Percentiles rank a stretch among this genome's conserved stretches.
Conservation (phyloP, 2,329 filamentous ascomycete genomes). For the Calonectria multiphialidica region DNA sequence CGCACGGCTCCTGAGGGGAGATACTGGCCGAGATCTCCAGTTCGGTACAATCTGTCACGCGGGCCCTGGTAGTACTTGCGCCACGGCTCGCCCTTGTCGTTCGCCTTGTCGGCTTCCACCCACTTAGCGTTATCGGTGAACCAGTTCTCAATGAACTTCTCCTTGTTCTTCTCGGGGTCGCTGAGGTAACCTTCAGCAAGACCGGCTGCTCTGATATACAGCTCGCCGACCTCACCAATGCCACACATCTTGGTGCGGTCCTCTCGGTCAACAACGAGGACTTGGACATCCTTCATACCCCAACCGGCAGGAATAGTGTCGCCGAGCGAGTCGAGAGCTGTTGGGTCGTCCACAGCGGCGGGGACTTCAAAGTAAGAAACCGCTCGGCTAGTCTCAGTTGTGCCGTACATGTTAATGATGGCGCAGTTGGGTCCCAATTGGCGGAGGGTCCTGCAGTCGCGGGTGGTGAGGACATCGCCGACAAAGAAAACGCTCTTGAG, state of each 20-base stretch:
- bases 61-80: slow-evolving; percentile 82
- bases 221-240: slow-evolving; percentile 86
- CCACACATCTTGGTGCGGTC: slow-evolving; percentile 77
- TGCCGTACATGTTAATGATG: slow-evolving; percentile 37
- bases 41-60: slow-evolving; percentile 86
- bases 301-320: slow-evolving; percentile 86
- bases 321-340: slow-evolving; percentile 55
- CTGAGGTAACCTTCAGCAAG: slow-evolving; percentile 85
- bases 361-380: slow-evolving; percentile 88
- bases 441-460: slow-evolving; percentile 83
- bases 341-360: slow-evolving; percentile 71
- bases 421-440: slow-evolving; percentile 77
- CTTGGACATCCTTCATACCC: slow-evolving; percentile 91
- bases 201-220: slow-evolving; percentile 85
- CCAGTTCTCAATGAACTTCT: slow-evolving; percentile 89
- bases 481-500: slow-evolving; percentile 86
- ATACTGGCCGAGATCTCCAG: slow-evolving; percentile 79
- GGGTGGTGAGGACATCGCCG: slow-evolving; percentile 88
- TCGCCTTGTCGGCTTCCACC: slow-evolving; percentile 72
- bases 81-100: slow-evolving; percentile 78
- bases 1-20: slow-evolving; percentile 77
- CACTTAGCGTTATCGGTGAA: slow-evolving; percentile 82
- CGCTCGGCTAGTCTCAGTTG: slow-evolving; percentile 64
- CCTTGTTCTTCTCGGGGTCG: slow-evolving; percentile 68
- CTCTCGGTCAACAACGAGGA: slow-evolving; percentile 83